Percentiles rank a stretch among this genome's conserved stretches.
Evolutionary conservation across 805 yeast species (phyloP).

Genomic region (Wickerhamomyces ciferrii): DNA sequence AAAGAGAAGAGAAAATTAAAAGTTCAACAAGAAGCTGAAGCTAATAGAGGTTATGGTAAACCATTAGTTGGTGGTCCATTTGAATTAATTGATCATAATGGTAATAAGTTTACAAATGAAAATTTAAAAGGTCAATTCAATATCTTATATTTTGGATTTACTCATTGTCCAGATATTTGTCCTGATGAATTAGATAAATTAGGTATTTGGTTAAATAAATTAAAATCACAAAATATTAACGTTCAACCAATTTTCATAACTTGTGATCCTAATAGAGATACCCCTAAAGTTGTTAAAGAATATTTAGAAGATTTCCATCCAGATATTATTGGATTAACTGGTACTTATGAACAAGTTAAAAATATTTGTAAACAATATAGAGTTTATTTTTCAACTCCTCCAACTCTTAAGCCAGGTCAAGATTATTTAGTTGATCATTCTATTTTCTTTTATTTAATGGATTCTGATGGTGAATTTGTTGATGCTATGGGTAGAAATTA

Average conservation of each 20-base stretch:
- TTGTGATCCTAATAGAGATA: conserved; percentile 95
- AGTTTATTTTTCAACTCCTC: conserved; percentile 97
- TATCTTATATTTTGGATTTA: conserved; percentile 90
- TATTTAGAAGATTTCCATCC: conserved; percentile 90
- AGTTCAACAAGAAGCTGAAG: conserved; percentile 73
- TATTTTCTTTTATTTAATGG: conserved; percentile 95
- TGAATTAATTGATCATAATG: conserved; percentile 62
- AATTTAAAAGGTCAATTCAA: conserved; percentile 76
- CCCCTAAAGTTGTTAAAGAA: conserved; percentile 77
- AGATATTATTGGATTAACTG: conserved; percentile 85
- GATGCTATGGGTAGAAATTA: conserved; percentile 93
- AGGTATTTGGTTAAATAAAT: conserved; percentile 56
- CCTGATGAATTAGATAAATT: conserved; percentile 96
- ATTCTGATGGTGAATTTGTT: conserved; percentile 94
- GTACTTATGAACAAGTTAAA: conserved; percentile 81
- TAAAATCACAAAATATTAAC: conserved; percentile 53
- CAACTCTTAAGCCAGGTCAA: conserved; percentile 89
- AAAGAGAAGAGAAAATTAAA: conserved; percentile 72
- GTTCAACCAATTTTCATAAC: conserved; percentile 89
- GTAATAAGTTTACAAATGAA: conserved; percentile 69
- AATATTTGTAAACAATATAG: conserved; percentile 82
- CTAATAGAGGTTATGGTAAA: conserved; percentile 83
- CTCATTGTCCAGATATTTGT: conserved; percentile 97
- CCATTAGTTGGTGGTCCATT: conserved; percentile 94
- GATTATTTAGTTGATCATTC: conserved; percentile 97